Evolutionary conservation across 257 asterid genomes (phyloP).

Genomic region (Petrea volubilis): DNA sequence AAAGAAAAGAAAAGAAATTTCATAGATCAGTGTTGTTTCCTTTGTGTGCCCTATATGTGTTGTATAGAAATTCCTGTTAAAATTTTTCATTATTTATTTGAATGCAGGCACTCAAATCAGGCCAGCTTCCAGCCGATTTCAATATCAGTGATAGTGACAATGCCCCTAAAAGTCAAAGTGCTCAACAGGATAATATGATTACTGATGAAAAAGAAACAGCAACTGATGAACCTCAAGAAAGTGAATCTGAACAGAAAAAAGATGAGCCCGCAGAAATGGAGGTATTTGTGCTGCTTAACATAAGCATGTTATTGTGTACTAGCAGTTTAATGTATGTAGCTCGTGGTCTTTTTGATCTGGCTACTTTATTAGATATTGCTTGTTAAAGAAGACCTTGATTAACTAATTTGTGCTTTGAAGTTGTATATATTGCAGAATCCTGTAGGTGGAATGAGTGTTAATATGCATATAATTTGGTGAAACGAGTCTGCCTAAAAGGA

Average conservation of each 20-base stretch:
- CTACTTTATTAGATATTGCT: slow-evolving; percentile 16
- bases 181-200: slow-evolving; percentile 57
- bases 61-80: background rate
- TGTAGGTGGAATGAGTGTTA: slow-evolving; percentile 2
- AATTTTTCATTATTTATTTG: background rate
- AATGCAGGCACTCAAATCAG: slow-evolving; percentile 86
- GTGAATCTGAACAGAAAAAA: slow-evolving; percentile 48
- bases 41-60: slow-evolving; percentile 6
- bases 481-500: background rate
- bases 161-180: slow-evolving; percentile 41
- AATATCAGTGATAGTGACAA: slow-evolving; percentile 43
- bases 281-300: slow-evolving; percentile 40
- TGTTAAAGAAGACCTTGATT: slow-evolving; percentile 1
- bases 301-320: background rate
- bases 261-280: slow-evolving; percentile 80
- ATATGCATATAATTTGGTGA: background rate
- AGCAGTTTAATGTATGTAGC: background rate
- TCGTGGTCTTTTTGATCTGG: background rate
- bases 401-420: background rate
- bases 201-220: slow-evolving; percentile 54
- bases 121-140: slow-evolving; percentile 93
- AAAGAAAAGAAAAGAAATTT: too few relatives aligned
- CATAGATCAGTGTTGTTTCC: background rate
- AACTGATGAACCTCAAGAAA: slow-evolving; percentile 33
- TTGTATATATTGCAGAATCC: background rate